phyloP scores from a whole-genome alignment of 2,329 filamentous ascomycete species.

The Pyrenochaeta sp. region DNA sequence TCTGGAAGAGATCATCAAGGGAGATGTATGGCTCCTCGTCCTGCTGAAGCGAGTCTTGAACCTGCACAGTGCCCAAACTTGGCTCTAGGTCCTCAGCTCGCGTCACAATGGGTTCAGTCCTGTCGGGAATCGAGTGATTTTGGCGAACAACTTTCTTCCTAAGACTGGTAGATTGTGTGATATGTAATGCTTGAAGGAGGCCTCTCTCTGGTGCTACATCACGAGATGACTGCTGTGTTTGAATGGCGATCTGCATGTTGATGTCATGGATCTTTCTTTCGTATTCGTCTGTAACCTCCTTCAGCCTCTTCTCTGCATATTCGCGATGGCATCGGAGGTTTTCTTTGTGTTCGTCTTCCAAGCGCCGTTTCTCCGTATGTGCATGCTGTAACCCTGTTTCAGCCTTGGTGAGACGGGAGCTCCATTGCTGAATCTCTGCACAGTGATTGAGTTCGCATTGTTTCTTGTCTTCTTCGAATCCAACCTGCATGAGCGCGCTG shows the following conservation, averaged over 20 bases:
- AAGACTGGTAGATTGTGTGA: conserved; percentile 1
- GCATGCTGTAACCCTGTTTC: conserved; percentile 20
- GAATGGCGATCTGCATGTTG: background rate
- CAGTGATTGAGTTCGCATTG: conserved; percentile 6
- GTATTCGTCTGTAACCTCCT: conserved; percentile 2
- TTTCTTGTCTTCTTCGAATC: conserved; percentile 4
- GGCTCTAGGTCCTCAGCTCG: background rate
- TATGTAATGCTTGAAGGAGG: too few species aligned
- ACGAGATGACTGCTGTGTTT: conserved; percentile 1
- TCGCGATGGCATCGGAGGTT: conserved; percentile 24
- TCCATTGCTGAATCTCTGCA: conserved; percentile 13
- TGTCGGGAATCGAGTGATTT: conserved; percentile 16
- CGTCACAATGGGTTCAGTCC: background rate
- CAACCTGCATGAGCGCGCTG: conserved; percentile 5
- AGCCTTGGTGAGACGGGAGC: conserved; percentile 11
- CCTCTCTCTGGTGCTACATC: too few species aligned
- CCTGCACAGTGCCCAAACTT: background rate
- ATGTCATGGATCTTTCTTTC: background rate
- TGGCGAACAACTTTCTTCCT: conserved; percentile 32
- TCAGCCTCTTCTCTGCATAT: conserved; percentile 3
- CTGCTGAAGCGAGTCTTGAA: background rate
- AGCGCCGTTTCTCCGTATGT: conserved; percentile 15
- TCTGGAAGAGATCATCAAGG: too few species aligned
- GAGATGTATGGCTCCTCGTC: too few species aligned
- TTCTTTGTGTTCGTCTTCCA: conserved; percentile 15